phyloP scores from a whole-genome alignment of 2,329 filamentous ascomycete genomes.

The Trichoderma brevicompactum region DNA sequence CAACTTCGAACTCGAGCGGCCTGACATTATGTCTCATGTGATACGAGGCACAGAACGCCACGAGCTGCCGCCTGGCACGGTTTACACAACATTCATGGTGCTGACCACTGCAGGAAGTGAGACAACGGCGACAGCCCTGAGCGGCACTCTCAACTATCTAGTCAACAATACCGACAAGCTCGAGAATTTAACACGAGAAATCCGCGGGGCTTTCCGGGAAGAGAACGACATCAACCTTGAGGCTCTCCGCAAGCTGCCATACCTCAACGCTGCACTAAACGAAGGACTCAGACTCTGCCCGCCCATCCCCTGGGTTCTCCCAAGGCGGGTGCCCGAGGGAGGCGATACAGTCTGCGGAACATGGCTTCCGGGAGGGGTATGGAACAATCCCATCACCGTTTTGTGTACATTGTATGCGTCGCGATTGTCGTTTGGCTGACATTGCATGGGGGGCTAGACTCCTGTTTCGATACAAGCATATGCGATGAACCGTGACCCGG shows the following conservation, averaged over 20 bases:
- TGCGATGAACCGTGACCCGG: conserved; percentile 19
- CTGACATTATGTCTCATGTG: conserved; percentile 39
- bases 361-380: conserved; percentile 43
- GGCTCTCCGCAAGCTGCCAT: conserved; percentile 37
- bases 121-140: conserved; percentile 40
- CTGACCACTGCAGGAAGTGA: conserved; percentile 41
- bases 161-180: conserved; percentile 39
- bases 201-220: conserved; percentile 26
- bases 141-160: conserved; percentile 38
- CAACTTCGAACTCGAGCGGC: conserved; percentile 33
- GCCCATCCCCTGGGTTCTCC: conserved; percentile 46
- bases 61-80: conserved; percentile 39
- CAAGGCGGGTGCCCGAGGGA: conserved; percentile 39
- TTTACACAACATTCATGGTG: conserved; percentile 36
- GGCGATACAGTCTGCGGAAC: conserved; percentile 40
- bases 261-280: conserved; percentile 55
- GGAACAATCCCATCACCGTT: conserved; percentile 20
- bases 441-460: conserved; percentile 44
- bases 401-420: neutral
- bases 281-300: conserved; percentile 55
- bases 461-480: conserved; percentile 24
- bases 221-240: conserved; percentile 30
- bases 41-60: conserved; percentile 38
- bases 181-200: conserved; percentile 43
- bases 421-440: conserved; percentile 33